Base-by-base conservation (phyloP, 768 basidiomycete species). In the Leccinum disarticulatum region DNA sequence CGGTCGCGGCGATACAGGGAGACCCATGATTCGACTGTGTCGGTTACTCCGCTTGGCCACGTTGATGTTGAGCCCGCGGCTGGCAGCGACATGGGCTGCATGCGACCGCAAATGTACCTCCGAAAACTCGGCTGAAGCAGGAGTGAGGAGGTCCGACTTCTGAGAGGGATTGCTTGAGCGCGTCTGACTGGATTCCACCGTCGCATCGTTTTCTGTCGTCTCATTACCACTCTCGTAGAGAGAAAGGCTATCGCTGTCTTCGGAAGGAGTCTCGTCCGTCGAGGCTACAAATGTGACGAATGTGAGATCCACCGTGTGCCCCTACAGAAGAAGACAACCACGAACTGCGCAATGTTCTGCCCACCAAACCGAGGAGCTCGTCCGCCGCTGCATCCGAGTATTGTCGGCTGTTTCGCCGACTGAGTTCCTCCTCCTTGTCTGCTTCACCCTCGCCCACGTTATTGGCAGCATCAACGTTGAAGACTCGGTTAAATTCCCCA, bases 401-500 rank as follows among this genome's bases (percentile, higher is more conserved):
- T 64, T 89, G 91, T 64, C 82, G 84, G 69, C 91, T 93, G 73
- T 95, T 95, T 65, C 93, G 83, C 60, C 86, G 84, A 68, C 80
- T 78, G 47, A 79, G 72, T 25, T 81, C 82, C 41, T 62, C 73
- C n/a, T 70, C 71, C 31, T 68, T 59, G 31, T 74, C 74, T 15
- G 57, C 63, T 19, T 68, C 68, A 11, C 54, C 67, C 36, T 65
- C 66, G 17, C 15, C 56, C n/a, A 51, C 41, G 52, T 64, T 68
- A 33, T 76, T 71, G 46, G 58, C 70, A 59, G 68, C 70, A 63
- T 83, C 87, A 54, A 93, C 92, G 66, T 93, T 94, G 80, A 97
- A 97, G 22, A 96, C 94, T 15, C 87, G 84, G 65, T 92, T 93
- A 77, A 95, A 98, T 71, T 97, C 93, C 58, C 86, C 88, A 31